Base-by-base conservation (phyloP, 371 early-diverging fungal genomes). In the Mucor irregularis region DNA sequence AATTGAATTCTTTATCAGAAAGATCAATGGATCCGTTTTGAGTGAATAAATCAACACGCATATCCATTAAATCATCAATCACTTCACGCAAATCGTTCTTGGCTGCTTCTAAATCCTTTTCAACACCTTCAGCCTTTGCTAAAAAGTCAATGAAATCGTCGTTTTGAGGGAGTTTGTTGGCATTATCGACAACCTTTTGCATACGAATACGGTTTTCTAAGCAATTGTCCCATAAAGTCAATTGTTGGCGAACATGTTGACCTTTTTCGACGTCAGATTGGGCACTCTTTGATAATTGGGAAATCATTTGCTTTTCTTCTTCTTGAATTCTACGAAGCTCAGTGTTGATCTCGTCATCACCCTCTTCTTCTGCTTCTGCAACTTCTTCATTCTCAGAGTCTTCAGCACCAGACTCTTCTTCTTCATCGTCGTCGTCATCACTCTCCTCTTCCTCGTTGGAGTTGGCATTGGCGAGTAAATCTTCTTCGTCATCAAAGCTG, bases 161-260 rank as follows among this genome's bases (percentile, higher is more conserved):
- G 17, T 64, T 61, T 65, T 87, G 88, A 6, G 98, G 98, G 14
- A 95, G 78, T 22, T 82, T 86, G 73, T 97, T 95, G 42, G 90
- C 88, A 34, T 84, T 53, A 2, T 82, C 75, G 14, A 92, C 70
- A 0, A 86, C 68, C 58, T 91, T 90, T 69, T 97, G 97, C 31
- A 93, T 73, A 31, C 93, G 89, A 59, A 97, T 97, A 40, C 97
- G 88, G 14, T 85, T 80, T 62, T 96, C 97, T 46, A 97, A 73
- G 16, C 90, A 74, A 10, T 81, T 80, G 51, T 97, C 96, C 92
- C 94, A 96, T 25, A 96, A 66, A 4, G 80, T 73, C 83, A 79
- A 45, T 62, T 85, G 90, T 57, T 79, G 86, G 74, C 84, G 90
- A 81, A 96, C 93, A 58, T 95, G 92, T 31, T 81, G 77, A 19